phyloP scores from a whole-genome alignment of 176 grass and related monocot genomes.

The Thinopyrum elongatum region DNA sequence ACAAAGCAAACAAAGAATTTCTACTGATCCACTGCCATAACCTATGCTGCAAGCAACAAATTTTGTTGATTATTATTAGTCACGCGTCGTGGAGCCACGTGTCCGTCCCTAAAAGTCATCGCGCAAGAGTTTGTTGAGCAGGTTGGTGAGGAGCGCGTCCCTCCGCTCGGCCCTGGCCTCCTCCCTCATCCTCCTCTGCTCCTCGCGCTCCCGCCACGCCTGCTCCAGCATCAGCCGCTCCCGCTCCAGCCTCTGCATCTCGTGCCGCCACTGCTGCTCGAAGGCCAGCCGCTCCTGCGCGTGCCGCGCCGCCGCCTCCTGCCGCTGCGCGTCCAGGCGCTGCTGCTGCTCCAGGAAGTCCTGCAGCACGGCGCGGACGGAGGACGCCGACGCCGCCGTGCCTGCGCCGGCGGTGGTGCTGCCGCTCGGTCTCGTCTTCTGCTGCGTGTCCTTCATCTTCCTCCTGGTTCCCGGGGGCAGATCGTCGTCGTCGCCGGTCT shows the following conservation, averaged over 20 bases:
- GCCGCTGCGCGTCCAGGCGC: slow-evolving; percentile 56
- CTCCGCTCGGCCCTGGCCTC: slow-evolving; percentile 65
- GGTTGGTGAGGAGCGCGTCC: slow-evolving; percentile 55
- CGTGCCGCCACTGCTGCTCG: slow-evolving; percentile 78
- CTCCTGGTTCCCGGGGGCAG: slow-evolving; percentile 9
- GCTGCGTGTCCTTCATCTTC: slow-evolving; percentile 25
- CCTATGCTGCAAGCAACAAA: neutral
- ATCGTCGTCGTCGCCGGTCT: slow-evolving; percentile 15
- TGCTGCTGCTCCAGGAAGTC: slow-evolving; percentile 84
- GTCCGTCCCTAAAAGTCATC: slow-evolving; percentile 45
- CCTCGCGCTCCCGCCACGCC: slow-evolving; percentile 74
- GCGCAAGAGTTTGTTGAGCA: slow-evolving; percentile 69
- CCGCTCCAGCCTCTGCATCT: slow-evolving; percentile 79
- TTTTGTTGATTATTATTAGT: neutral
- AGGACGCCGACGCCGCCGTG: neutral
- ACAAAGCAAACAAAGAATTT: slow-evolving; percentile 23
- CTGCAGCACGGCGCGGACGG: slow-evolving; percentile 57
- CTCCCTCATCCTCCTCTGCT: slow-evolving; percentile 81
- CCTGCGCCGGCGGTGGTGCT: neutral
- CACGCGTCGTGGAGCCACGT: neutral
- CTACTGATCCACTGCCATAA: neutral
- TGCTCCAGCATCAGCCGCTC: slow-evolving; percentile 80
- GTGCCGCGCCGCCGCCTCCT: slow-evolving; percentile 64
- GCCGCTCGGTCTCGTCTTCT: slow-evolving; percentile 16
- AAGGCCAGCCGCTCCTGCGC: slow-evolving; percentile 59